Conservation (phyloP, 768 basidiomycete genomes). For the Arthromyces matolae region DNA sequence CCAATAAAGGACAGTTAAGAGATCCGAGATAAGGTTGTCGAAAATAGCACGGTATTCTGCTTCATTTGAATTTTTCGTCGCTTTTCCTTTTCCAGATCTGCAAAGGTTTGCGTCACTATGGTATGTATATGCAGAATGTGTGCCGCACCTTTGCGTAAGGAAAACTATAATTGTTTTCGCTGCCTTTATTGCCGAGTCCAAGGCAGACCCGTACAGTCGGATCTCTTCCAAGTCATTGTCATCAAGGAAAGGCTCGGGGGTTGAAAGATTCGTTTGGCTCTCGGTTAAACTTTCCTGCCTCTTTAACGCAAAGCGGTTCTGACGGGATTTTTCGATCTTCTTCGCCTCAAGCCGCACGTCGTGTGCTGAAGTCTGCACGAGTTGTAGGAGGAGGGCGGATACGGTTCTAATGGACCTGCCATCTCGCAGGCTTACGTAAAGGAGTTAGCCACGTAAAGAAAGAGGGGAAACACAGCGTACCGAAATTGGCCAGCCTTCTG, state of each 20-base stretch:
- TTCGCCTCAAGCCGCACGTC: slow-evolving; percentile 74
- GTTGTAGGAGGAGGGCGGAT: slow-evolving; percentile 87
- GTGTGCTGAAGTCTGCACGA: slow-evolving; percentile 93
- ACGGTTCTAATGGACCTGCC: slow-evolving; percentile 91
- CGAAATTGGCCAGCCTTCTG: slow-evolving; percentile 87
- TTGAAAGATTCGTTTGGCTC: slow-evolving; percentile 27
- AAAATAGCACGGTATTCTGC: slow-evolving; percentile 92
- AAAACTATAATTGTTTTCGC: slow-evolving; percentile 82
- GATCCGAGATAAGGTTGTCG: slow-evolving; percentile 85
- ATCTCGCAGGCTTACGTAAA: slow-evolving; percentile 65
- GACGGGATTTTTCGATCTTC: slow-evolving; percentile 57
- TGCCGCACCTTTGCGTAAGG: slow-evolving; percentile 56
- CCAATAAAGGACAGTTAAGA: slow-evolving; percentile 85
- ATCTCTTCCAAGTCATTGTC: slow-evolving; percentile 76
- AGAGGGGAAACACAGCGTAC: slow-evolving; percentile 33
- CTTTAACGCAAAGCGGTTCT: slow-evolving; percentile 55
- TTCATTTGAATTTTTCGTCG: slow-evolving; percentile 89
- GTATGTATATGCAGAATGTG: neutral
- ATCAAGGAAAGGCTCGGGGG: slow-evolving; percentile 52
- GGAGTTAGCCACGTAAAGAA: slow-evolving; percentile 1
- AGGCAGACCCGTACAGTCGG: slow-evolving; percentile 60
- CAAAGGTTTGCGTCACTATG: slow-evolving; percentile 6
- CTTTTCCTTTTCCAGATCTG: slow-evolving; percentile 83
- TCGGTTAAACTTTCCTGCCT: slow-evolving; percentile 62
- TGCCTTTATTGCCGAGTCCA: slow-evolving; percentile 81